A percentile compares a stretch with the other conserved stretches of the same genome.
phyloP scores from a whole-genome alignment of 495 filamentous ascomycete genomes.

The Xylaria bambusicola region DNA sequence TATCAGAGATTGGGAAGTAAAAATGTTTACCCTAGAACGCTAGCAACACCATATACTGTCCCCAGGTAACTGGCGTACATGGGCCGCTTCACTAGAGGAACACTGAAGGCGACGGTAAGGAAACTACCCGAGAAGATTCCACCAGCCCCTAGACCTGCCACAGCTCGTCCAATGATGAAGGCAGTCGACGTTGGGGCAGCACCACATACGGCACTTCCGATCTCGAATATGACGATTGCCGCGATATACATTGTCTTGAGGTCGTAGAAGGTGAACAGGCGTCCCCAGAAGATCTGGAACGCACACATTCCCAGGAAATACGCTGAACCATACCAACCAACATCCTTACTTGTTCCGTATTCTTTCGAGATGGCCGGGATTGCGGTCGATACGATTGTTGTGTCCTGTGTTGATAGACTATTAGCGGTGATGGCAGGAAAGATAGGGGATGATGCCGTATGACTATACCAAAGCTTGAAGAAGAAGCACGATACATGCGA shows the following conservation, averaged over 20 bases:
- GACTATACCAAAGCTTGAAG: conserved; percentile 1
- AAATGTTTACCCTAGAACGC: conserved; percentile 27
- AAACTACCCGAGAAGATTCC: conserved; percentile 44
- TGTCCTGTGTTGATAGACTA: conserved; percentile 15
- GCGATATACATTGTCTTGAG: conserved; percentile 1
- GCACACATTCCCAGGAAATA: conserved; percentile 42
- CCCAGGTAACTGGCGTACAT: conserved; percentile 52
- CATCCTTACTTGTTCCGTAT: conserved; percentile 47
- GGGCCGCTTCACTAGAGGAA: conserved; percentile 48
- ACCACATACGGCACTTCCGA: conserved; percentile 58
- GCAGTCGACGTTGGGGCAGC: conserved; percentile 55
- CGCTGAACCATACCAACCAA: conserved; percentile 54
- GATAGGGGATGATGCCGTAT: not conserved
- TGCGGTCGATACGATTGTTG: conserved; percentile 52
- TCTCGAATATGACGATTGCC: conserved; percentile 45
- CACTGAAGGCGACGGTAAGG: conserved; percentile 47
- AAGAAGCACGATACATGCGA: not conserved
- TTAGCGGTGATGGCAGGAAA: not conserved
- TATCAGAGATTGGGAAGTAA: not conserved
- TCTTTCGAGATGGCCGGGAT: conserved; percentile 53
- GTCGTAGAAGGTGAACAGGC: conserved; percentile 41
- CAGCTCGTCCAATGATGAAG: conserved; percentile 60
- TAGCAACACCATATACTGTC: conserved; percentile 46
- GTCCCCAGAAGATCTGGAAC: conserved; percentile 43
- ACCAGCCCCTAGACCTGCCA: conserved; percentile 55